Evolutionary conservation across 2,329 filamentous ascomycete genomes (phyloP).

Genomic region (Sodiomyces alkalinus): DNA sequence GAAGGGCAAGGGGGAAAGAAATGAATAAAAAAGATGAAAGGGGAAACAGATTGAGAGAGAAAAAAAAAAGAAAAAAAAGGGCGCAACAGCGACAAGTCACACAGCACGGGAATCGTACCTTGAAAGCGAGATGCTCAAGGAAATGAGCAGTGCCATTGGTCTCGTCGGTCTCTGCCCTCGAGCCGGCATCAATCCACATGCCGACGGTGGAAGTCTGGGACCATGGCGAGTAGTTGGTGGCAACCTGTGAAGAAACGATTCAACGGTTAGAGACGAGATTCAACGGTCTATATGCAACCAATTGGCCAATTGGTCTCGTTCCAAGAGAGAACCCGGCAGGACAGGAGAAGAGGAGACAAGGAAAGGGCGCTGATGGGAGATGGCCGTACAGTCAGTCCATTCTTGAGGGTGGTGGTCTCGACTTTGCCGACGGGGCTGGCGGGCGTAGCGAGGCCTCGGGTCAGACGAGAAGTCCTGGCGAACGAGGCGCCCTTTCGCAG

Average conservation of each 20-base stretch:
- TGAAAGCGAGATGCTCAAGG: conserved; percentile 98
- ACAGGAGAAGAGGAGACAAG: too few relatives aligned
- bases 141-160: conserved; percentile 99
- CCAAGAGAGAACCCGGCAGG: too few relatives aligned
- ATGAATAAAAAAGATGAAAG: conserved; percentile 3
- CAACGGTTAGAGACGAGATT: conserved; percentile 8
- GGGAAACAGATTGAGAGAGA: too few relatives aligned
- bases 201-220: conserved; percentile 96
- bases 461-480: conserved; percentile 61
- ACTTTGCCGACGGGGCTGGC: conserved; percentile 55
- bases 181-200: conserved; percentile 98
- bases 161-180: conserved; percentile 92
- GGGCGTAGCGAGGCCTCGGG: conserved; percentile 81
- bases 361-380: too few relatives aligned
- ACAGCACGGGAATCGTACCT: conserved; percentile 50
- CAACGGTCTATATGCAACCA: too few relatives aligned
- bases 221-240: conserved; percentile 94
- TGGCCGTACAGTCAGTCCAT: conserved; percentile 83
- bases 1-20: too few relatives aligned
- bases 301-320: conserved; percentile 29
- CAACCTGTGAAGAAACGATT: conserved; percentile 48
- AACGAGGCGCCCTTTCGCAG: conserved; percentile 78
- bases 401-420: conserved; percentile 90
- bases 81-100: too few relatives aligned
- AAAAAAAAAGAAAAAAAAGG: too few relatives aligned